Evolutionary conservation across 768 basidiomycete genomes (phyloP).

Genomic region (Pleurotus salmoneostramineus): DNA sequence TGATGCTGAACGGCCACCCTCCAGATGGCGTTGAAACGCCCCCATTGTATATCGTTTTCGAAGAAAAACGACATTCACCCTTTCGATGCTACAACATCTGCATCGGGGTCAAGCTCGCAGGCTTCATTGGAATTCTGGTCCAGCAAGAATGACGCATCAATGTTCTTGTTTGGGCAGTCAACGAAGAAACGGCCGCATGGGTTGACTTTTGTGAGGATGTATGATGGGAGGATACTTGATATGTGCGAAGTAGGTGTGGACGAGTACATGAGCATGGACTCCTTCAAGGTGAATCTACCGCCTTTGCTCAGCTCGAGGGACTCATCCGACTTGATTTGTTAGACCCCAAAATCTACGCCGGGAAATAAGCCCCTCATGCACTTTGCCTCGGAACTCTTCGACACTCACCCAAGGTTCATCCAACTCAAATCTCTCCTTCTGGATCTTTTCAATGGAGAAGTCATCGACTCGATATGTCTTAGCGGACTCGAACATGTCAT

Average conservation of each 20-base stretch:
- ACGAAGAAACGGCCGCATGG: constrained; percentile 94
- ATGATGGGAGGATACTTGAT: constrained; percentile 81
- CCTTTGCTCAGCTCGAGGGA: neutral
- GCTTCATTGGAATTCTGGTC: constrained; percentile 90
- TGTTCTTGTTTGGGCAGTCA: constrained; percentile 88
- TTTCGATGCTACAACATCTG: constrained; percentile 64
- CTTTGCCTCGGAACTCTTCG: constrained; percentile 94
- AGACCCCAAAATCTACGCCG: constrained; percentile 87
- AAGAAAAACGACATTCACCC: constrained; percentile 92
- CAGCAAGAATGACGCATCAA: constrained; percentile 87
- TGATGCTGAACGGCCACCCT: neutral
- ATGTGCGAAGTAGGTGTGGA: constrained; percentile 95
- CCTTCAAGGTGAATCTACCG: constrained; percentile 67
- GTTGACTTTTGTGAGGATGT: constrained; percentile 83
- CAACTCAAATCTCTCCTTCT: constrained; percentile 92
- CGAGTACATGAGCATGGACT: constrained; percentile 69
- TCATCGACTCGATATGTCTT: constrained; percentile 78
- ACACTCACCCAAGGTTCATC: constrained; percentile 86
- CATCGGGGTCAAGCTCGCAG: constrained; percentile 26
- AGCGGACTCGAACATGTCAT: constrained; percentile 86
- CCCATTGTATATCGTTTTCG: constrained; percentile 85
- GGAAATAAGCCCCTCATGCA: constrained; percentile 93
- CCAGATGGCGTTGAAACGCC: constrained; percentile 93
- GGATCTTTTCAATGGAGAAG: constrained; percentile 87
- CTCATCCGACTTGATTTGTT: neutral